Base-by-base conservation (phyloP, 495 filamentous ascomycete species). In the Trichoderma reesei region DNA sequence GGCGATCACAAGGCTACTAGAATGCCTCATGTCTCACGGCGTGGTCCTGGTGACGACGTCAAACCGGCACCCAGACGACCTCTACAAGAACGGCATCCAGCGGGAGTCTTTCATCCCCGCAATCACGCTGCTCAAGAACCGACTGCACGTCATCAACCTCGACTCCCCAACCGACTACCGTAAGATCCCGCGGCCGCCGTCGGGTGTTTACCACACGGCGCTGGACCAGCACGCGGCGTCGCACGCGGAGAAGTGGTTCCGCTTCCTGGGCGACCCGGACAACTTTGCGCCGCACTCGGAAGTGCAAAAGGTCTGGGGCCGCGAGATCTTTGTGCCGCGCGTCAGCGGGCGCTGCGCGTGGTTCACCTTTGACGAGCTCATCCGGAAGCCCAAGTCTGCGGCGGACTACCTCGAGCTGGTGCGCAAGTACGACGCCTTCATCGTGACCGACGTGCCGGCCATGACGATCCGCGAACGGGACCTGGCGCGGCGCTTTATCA, bases 11-110 rank as follows among this genome's bases (percentile, higher is more conserved):
- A 89, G 92, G 64, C 83, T 98, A 8, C 83, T 98, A 26, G 91
- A 97, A 72, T 80, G 81, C 5, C 83, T 98, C 41, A 96, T 97
- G 91, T 88, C 88, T 16, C 94, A 98, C 73, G 94, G 94, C n/a
- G 90, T 95, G 2, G 92, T 97, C 38, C 83, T 98, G 63, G 87
- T 98, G 44, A 96, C 95, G 33, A 98, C 94, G 2, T 94, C 90
- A n/a, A 98, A 98, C 76, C 84, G 94, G 6, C 95, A 97, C 70
- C 94, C 94, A 10, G 86, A 93, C 71, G 92, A 98, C 66, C 83
- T 98, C 39, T 98, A 98, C 81, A 93, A 90, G 74, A 98, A 98
- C 73, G 94, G 94, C 66, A 94, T 98, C 70, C 94, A 98, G 80
- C 88, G 94, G 64, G 85, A 92, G 65, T 92, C 89, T 20, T 98